Evolutionary conservation across 2,329 filamentous ascomycete species (phyloP), one percentile per base, ranked within the genome.

Genomic region (Calonectria hawksworthii): DNA sequence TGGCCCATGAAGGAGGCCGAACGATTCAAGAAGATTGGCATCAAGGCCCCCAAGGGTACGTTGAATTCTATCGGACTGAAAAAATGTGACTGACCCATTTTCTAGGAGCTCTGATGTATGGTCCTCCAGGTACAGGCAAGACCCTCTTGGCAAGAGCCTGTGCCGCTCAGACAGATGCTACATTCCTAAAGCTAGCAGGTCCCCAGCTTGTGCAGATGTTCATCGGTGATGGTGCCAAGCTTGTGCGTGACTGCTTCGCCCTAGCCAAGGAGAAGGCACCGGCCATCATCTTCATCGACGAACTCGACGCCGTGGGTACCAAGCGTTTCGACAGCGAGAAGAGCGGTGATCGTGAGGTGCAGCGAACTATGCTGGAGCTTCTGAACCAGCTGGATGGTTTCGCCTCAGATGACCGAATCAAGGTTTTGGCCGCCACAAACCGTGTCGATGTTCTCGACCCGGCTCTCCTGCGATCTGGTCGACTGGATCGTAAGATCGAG

Each of bases 1-100:
- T 99, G 96, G 96, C 97, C 97, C 2, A 99, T 99, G 97, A 99
- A 99, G 91, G 96, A 99, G 88, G 96, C 97, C 2, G 98, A 99
- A 81, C 92, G 96, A 26, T 99, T 99, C 89, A 99, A 98, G 91
- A 99, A 98, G 91, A 98, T 99, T 83, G 97, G 97, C 80, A 99
- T 99, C 90, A 99, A 99, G 89, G 96, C 97, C 51, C 97, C 97
- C 18, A 99, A 99, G 88, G 97, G 97, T 98, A 92, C 76, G 87
- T 81, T 70, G 6, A 36, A 5, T 18, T 21, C n/a, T 28, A 90
- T 96, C 97, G 81, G 94, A 36, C 38, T 3, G 4, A 10, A 47
- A 63, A 13, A 13, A 97, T 98, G 89, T 98, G 95, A 98, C 83
- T 92, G 94, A 67, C 98, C 97, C 88, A 96, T 95, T 90, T 96